Base-by-base conservation (phyloP, 2,329 filamentous ascomycete species). In the Xylariaceae sp. region DNA sequence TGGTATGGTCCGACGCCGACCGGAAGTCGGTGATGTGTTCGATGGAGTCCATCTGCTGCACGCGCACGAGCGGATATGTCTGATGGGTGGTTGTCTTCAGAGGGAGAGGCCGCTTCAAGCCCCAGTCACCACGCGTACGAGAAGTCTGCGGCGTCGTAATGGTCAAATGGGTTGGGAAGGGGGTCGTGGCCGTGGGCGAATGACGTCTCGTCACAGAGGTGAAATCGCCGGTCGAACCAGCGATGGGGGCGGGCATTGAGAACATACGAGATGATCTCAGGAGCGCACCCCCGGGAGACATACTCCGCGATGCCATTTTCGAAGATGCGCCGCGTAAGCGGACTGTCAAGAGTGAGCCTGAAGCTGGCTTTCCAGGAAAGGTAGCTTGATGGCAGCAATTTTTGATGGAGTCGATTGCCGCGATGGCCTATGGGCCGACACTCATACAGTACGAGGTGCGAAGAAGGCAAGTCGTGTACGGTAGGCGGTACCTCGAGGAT, bases 11-110 rank as follows among this genome's bases (percentile, higher is more conserved):
- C 58, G 87, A 83, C 0, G 92, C 89, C 44, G 89, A 92, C 64
- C 85, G 81, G 74, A 92, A 97, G 70, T 97, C 92, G 70, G 92
- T 96, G 66, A 97, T 82, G 72, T 92, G 88, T 75, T 97, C 92
- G 67, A 86, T 83, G 1, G 90, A 89, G 77, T 97, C 93, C 64
- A 96, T 82, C 61, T 88, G 82, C 68, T 85, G 86, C 66, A 97
- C 77, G 64, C 90, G 85, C 56, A 96, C 82, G 53, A 89, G 79
- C 8, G 92, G 89, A n/a, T 86, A 87, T 5, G 87, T 85, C 5
- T 85, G 86, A 56, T 84, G 84, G 17, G 85, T 83, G 4, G 90
- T 92, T 2, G 88, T 86, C 72, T 88, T 88, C 7, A 88, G 76
- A 1, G 93, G 93, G 4, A 97, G 79, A 1, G 91, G 81, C 57